Percentiles rank a stretch among this genome's conserved stretches.
Conservation (phyloP, 768 basidiomycete genomes). For the Russula lepida region DNA sequence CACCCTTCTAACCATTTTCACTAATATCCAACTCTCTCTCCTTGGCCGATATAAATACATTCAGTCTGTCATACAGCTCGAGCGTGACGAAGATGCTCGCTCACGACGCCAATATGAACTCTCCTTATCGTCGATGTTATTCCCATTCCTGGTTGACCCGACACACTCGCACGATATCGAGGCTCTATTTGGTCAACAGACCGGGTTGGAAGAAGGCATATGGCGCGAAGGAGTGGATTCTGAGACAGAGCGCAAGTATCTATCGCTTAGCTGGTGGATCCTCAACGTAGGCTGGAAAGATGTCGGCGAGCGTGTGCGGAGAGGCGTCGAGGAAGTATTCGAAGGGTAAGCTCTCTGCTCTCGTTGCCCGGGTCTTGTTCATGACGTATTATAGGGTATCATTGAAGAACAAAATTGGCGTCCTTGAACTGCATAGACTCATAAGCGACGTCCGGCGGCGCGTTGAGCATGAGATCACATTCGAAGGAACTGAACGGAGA, state of each 20-base stretch:
- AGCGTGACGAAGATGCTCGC: constrained; percentile 48
- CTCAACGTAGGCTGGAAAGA: constrained; percentile 88
- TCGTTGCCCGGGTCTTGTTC: neutral
- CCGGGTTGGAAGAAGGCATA: constrained; percentile 21
- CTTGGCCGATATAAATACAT: constrained; percentile 80
- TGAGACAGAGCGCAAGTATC: constrained; percentile 68
- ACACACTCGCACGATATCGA: constrained; percentile 23
- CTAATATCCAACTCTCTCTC: constrained; percentile 75
- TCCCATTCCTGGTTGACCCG: constrained; percentile 19
- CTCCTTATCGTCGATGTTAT: constrained; percentile 33
- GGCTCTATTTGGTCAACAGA: constrained; percentile 26
- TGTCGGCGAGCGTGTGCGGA: constrained; percentile 61
- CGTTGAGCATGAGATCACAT: constrained; percentile 65
- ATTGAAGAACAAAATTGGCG: constrained; percentile 65
- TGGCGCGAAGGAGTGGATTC: constrained; percentile 37
- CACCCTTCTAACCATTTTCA: constrained; percentile 79
- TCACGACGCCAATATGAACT: constrained; percentile 38
- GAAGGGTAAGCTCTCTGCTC: constrained; percentile 50
- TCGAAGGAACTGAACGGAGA: constrained; percentile 48
- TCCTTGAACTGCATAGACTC: constrained; percentile 58
- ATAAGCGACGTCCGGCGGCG: constrained; percentile 66
- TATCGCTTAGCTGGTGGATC: constrained; percentile 91
- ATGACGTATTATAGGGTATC: constrained; percentile 51
- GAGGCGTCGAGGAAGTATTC: constrained; percentile 75
- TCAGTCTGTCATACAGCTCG: constrained; percentile 51